Evolutionary conservation across 1,284 basidiomycete genomes (phyloP).

Genomic region (Hortiboletus rubellus): DNA sequence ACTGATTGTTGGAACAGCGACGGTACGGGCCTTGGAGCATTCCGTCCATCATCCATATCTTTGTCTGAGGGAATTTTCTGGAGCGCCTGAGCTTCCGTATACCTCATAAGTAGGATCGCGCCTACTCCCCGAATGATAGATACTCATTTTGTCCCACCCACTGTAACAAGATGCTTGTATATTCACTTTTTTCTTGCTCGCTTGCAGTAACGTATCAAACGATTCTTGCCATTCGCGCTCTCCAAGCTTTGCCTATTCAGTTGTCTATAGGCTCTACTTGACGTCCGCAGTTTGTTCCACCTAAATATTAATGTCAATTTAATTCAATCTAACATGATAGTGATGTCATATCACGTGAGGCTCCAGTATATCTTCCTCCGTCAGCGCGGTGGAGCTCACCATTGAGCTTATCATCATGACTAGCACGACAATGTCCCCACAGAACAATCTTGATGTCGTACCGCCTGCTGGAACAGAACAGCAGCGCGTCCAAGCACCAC

Average conservation of each 20-base stretch:
- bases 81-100: conserved; percentile 11
- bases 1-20: conserved; percentile 61
- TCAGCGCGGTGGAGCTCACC: background rate
- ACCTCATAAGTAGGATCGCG: background rate
- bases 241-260: too few species aligned
- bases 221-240: background rate
- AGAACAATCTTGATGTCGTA: background rate
- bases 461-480: conserved; percentile 3
- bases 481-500: conserved; percentile 1
- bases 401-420: conserved; percentile 1
- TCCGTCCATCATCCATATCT: conserved; percentile 31
- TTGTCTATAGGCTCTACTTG: background rate
- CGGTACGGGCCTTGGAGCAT: conserved; percentile 35
- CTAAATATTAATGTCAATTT: too few species aligned
- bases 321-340: too few species aligned
- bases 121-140: background rate
- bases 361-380: conserved; percentile 2
- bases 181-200: background rate
- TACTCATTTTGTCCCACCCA: background rate
- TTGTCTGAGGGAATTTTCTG: conserved; percentile 31
- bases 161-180: background rate
- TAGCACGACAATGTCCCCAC: background rate
- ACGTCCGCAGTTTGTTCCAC: background rate
- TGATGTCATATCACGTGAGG: conserved; percentile 34
- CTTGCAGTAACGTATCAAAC: background rate